A percentile compares a stretch with the other conserved stretches of the same genome.
These are phyloP conservation scores for Boletus eberwhitei DNA, from an alignment of 768 basidiomycete genomes.

Conservation along the genomic window DNA sequence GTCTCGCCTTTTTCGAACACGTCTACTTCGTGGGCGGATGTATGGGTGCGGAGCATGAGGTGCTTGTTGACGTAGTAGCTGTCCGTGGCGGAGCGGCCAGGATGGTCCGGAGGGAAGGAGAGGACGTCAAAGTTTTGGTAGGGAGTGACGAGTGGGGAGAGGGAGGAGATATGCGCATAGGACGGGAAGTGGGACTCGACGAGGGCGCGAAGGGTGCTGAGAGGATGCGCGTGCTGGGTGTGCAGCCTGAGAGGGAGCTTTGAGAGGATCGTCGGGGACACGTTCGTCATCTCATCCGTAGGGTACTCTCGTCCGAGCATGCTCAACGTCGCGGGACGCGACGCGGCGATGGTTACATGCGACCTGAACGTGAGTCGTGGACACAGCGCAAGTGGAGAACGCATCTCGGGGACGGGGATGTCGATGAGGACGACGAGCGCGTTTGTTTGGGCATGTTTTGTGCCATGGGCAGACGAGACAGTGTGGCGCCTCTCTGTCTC, in stretches of 20 bases:
- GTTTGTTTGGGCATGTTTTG: constrained; percentile 21
- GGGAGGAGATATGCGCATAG: constrained; percentile 68
- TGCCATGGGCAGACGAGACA: background rate
- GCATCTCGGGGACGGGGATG: constrained; percentile 15
- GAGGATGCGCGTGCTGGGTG: constrained; percentile 73
- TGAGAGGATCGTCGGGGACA: constrained; percentile 78
- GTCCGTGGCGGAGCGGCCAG: constrained; percentile 86
- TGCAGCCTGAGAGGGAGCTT: constrained; percentile 79
- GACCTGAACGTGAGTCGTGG: constrained; percentile 6
- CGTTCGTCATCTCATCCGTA: constrained; percentile 79
- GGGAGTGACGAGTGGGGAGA: constrained; percentile 88
- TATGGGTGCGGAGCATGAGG: constrained; percentile 95
- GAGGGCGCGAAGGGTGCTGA: constrained; percentile 77
- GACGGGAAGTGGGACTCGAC: constrained; percentile 82
- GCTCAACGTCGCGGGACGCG: constrained; percentile 32
- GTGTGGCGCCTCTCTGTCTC: background rate
- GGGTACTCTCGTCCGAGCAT: constrained; percentile 68
- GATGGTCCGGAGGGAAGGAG: constrained; percentile 90
- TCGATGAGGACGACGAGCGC: constrained; percentile 4
- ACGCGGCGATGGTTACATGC: constrained; percentile 9
- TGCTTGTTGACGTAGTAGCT: constrained; percentile 93
- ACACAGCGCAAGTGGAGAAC: constrained; percentile 6
- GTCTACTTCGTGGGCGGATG: constrained; percentile 97
- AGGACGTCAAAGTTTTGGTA: constrained; percentile 95
- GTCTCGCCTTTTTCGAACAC: constrained; percentile 74